Evolutionary conservation across 306 rosid species (phyloP).

Genomic region (Psophocarpus tetragonolobus): DNA sequence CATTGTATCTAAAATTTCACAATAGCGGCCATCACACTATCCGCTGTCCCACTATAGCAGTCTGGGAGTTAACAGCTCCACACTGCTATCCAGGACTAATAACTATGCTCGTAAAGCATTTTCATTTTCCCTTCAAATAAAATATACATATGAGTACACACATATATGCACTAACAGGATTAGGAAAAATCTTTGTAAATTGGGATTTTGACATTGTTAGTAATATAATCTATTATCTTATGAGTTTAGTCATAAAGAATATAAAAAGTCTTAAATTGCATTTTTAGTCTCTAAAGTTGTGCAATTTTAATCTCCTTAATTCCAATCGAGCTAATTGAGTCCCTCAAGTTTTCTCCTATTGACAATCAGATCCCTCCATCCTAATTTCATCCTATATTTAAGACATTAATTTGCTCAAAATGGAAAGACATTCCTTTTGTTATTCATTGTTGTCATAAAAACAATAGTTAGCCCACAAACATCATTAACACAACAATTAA

Average conservation of each 20-base stretch:
- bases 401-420: not conserved
- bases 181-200: not conserved
- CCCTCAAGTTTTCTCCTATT: not conserved
- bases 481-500: not conserved
- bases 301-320: not conserved
- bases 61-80: not conserved
- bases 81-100: not conserved
- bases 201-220: too few relatives aligned
- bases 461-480: not conserved
- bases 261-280: not conserved
- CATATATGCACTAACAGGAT: not conserved
- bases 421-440: not conserved
- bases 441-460: not conserved
- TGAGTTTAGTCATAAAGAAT: not conserved
- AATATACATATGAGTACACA: not conserved
- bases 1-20: not conserved
- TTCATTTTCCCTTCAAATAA: not conserved
- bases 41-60: not conserved
- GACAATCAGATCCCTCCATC: not conserved
- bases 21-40: not conserved
- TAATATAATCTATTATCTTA: not conserved
- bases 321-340: not conserved
- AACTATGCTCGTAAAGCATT: not conserved
- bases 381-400: not conserved
- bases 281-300: not conserved